These are phyloP conservation scores for Aciculosporium take DNA, from an alignment of 2,329 filamentous ascomycete species.

Conservation along the genomic window DNA sequence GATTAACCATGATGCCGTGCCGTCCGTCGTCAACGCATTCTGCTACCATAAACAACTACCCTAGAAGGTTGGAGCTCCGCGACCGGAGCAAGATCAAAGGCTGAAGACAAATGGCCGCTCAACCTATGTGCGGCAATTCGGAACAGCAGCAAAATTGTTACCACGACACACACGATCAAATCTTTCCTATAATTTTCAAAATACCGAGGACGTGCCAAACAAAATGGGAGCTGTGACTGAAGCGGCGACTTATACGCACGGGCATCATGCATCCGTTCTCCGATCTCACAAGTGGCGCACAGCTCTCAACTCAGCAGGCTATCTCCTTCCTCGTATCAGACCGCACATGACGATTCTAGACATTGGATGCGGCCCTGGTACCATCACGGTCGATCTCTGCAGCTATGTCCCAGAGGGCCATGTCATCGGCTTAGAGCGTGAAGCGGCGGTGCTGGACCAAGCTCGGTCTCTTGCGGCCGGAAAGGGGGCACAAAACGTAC, in stretches of 20 bases:
- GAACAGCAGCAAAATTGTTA: too few species aligned
- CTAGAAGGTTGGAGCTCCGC: too few species aligned
- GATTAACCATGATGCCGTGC: too few species aligned
- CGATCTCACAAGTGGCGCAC: constrained; percentile 26
- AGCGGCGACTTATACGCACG: constrained; percentile 20
- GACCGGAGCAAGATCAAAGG: too few species aligned
- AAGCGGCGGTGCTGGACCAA: constrained; percentile 16
- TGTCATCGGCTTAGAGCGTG: constrained; percentile 25
- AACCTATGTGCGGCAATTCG: too few species aligned
- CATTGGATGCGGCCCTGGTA: constrained; percentile 33
- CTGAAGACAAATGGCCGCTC: too few species aligned
- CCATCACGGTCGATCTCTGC: constrained; percentile 29
- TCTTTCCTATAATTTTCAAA: too few species aligned
- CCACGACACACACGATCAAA: too few species aligned
- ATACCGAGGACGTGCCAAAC: neutral
- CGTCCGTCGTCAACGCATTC: too few species aligned
- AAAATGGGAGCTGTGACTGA: constrained; percentile 7
- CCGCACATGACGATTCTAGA: constrained; percentile 27
- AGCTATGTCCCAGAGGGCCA: constrained; percentile 21
- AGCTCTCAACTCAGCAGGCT: constrained; percentile 26
- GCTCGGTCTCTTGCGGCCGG: constrained; percentile 16
- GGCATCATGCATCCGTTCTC: constrained; percentile 24
- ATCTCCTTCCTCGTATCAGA: constrained; percentile 26
- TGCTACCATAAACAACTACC: too few species aligned
- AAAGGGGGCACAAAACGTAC: constrained; percentile 17